These are phyloP conservation scores for Ganoderma meredithae DNA, from an alignment of 1,284 basidiomycete species.

Conservation along the genomic window DNA sequence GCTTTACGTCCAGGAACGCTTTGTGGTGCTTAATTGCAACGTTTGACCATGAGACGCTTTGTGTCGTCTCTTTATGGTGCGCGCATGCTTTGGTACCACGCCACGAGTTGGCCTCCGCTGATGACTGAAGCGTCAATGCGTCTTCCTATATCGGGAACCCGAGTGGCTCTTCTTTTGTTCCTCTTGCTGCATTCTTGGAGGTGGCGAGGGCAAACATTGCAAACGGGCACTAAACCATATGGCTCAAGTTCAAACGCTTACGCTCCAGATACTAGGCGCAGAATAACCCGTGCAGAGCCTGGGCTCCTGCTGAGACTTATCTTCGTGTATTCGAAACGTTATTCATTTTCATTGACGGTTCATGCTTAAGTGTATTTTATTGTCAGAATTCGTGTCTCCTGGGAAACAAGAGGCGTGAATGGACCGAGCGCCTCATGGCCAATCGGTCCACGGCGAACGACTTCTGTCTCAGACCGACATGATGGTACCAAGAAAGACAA, in stretches of 20 bases:
- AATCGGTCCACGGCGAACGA: neutral
- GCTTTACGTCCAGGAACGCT: constrained; percentile 18
- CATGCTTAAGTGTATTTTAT: neutral
- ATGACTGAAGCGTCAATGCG: neutral
- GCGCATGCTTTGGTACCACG: constrained; percentile 1
- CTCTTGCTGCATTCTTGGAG: neutral
- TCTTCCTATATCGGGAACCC: neutral
- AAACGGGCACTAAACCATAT: neutral
- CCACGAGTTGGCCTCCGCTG: neutral
- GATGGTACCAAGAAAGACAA: neutral
- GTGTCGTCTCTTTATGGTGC: constrained; percentile 21
- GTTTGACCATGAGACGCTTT: constrained; percentile 17
- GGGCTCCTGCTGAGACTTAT: neutral
- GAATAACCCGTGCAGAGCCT: neutral
- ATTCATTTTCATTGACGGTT: neutral
- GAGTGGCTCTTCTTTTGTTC: neutral
- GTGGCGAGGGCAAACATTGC: neutral
- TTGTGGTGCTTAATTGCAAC: constrained; percentile 14
- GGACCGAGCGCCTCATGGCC: neutral
- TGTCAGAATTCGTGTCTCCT: neutral
- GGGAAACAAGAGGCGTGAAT: constrained; percentile 3
- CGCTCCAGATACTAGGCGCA: neutral
- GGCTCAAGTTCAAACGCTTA: neutral
- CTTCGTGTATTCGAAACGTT: neutral
- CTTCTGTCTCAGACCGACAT: neutral